Evolutionary conservation across 2,329 filamentous ascomycete species (phyloP).

Genomic region (Plenodomus biglobosus): DNA sequence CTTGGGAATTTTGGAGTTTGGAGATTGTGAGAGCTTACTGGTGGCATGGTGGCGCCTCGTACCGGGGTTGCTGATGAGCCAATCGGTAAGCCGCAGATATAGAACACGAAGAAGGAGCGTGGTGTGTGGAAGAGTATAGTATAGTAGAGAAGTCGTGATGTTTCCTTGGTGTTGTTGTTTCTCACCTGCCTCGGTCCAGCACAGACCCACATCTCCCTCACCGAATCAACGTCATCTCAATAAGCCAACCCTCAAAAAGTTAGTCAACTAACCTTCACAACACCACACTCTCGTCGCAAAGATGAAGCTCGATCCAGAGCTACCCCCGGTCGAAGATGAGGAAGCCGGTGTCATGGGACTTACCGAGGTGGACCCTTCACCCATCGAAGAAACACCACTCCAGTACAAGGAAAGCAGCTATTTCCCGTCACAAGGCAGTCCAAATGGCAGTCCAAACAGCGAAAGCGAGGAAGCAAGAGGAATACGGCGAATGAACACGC

Average conservation of each 20-base stretch:
- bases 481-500: conserved; percentile 32
- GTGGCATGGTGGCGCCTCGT: conserved; percentile 16
- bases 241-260: conserved; percentile 24
- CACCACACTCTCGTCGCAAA: conserved; percentile 3
- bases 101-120: too few species aligned
- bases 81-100: not conserved
- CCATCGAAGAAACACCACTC: conserved; percentile 63
- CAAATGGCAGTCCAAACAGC: not conserved
- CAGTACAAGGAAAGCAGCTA: conserved; percentile 55
- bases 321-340: conserved; percentile 29
- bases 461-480: conserved; percentile 9
- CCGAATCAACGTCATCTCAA: conserved; percentile 39
- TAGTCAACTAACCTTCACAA: conserved; percentile 11
- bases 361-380: conserved; percentile 77
- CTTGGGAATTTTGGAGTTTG: too few species aligned
- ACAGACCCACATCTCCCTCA: conserved; percentile 12
- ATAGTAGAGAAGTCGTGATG: conserved; percentile 3
- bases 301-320: conserved; percentile 16
- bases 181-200: conserved; percentile 18
- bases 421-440: conserved; percentile 35
- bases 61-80: not conserved
- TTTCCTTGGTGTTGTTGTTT: conserved; percentile 14
- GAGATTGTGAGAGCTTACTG: conserved; percentile 6
- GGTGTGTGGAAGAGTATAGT: not conserved
- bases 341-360: conserved; percentile 64